Evolutionary conservation across 352 stramenopile species (phyloP), one percentile per base, ranked within the genome.

Genomic region (Phytophthora pluvialis): DNA sequence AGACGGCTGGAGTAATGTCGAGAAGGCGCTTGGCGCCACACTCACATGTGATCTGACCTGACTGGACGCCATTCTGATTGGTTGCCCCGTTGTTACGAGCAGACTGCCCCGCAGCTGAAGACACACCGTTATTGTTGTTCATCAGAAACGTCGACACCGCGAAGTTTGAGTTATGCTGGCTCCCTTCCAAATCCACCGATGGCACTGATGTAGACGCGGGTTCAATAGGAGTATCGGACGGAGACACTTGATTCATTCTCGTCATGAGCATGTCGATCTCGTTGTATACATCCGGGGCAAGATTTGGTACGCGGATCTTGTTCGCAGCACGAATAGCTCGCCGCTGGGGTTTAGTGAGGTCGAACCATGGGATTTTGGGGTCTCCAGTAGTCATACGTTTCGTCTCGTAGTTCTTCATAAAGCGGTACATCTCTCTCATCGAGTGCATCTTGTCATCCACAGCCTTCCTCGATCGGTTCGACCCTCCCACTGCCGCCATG

Each of bases 351-450:
- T 89, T 89, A 4, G 62, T 81, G 15, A 90, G 63, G 8, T 90
- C 73, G 31, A 88, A 90, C 79, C 79, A 90, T 15, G 61, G 58
- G 3, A 49, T 78, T 59, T 75, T 78, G 5, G 33, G 43, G 0
- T 73, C 67, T 25, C 64, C 68, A 0, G 25, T 59, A 0, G 33
- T 50, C 16, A 64, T 42, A 8, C 68, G 72, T 28, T 63, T 67
- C 4, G 66, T 72, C 45, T 90, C 72, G 56, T 88, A 80, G 16
- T 60, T 61, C 21, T 72, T 72, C 42, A 91, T 85, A 42, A 88
- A 88, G 8, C 78, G 71, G 49, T 86, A 87, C 82, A 91, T 91
- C 39, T 89, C 78, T 44, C 83, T 87, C 75, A 89, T 90, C n/a
- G 69, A 83, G 62, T 89, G 81, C 81, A 90, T 88, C 48, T 89